Evolutionary conservation across 176 grass and related monocot genomes (phyloP), one percentile per base, ranked within the genome.

Genomic region (Raddia distichophylla): DNA sequence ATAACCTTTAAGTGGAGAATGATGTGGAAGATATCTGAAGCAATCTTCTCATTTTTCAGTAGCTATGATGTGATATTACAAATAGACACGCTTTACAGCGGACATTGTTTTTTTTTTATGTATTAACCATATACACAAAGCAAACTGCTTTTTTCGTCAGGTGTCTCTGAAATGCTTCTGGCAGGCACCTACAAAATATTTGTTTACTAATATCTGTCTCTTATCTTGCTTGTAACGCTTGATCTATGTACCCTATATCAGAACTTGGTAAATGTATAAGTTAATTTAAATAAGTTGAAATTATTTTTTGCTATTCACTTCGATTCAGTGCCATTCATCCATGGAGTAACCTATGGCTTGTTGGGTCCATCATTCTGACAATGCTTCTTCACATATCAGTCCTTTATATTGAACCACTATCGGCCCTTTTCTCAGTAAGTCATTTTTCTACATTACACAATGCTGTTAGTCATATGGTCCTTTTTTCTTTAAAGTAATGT

Each of bases 331-430:
- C 89, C n/a, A 95, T 95, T 85, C 86, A 51, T 8, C 96, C 96
- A 74, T 99, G 96, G 96, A 99, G 93, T 83, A 99, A 99, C 81
- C 51, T 86, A 58, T 99, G 96, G 96, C 93, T 99, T 71, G 69
- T 99, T 87, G 96, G 84, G 64, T 95, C 96, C 11, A 95, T 95
- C 85, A 70, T 94, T 88, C 68, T 99, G 62, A 99, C 93, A 20
- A 99, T 98, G 93, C 71, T 98, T 59, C 89, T 98, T 69, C 96
- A 98, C 74, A 40, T 86, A 60, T 74, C 92, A 63, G 94, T 98
- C 71, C 83, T 98, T 27, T 98, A 98, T 70, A 81, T 88, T 64
- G 85, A 98, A 81, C 84, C 96, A 32, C 86, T 98, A 71, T 91
- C 96, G 65, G 69, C 85, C 34, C 96, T 98, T 98, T 98, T 98